Evolutionary conservation across 768 basidiomycete genomes (phyloP), one percentile per base, ranked within the genome.

Genomic region (Clavulina sp.): DNA sequence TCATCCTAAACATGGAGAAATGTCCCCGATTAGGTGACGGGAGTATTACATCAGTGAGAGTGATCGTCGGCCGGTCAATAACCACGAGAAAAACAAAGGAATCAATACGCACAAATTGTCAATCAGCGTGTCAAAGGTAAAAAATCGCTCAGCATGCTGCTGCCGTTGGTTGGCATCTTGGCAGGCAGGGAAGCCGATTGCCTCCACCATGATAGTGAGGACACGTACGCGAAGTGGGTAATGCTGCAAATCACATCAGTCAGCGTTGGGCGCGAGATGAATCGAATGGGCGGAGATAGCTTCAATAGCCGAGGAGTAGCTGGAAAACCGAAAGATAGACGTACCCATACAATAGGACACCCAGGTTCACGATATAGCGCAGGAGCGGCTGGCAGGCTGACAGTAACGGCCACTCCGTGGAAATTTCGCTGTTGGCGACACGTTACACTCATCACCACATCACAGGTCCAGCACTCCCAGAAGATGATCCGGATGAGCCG

Each of bases 381-480:
- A 13, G 43, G 43, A 26, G 43, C 29, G 9, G 28, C 6, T 7
- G 48, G 48, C 13, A 33, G 28, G 16, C 32, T 18, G 7, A 34
- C 48, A 9, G 16, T 29, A 16, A 49, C 9, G 1, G 32, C 7
- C 6, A 49, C 48, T 9, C 32, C 1, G 13, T 49, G 28, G 13
- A 49, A 33, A 16, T 9, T 26, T 7, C 48, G 48, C 18, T 18
- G 7, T 7, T 13, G 13, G 16, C 48, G 7, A 49, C 48, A 29
- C 26, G 48, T 33, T 9, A 49, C 31, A 30, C 31, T 49, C 28
- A 49, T 7, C 48, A 49, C 32, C 1, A 33, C 32, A 34, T 49
- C 48, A 1, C 26, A 30, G 13, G 28, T 30, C 48, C 48, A 49
- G 28, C 24, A 33, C 48, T 49, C 48, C 48, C 48, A 49, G 26